A percentile compares a stretch with the other conserved stretches of the same genome.
Evolutionary conservation across 441 rosid genomes (phyloP).

Genomic region (Lagerstroemia fauriei): DNA sequence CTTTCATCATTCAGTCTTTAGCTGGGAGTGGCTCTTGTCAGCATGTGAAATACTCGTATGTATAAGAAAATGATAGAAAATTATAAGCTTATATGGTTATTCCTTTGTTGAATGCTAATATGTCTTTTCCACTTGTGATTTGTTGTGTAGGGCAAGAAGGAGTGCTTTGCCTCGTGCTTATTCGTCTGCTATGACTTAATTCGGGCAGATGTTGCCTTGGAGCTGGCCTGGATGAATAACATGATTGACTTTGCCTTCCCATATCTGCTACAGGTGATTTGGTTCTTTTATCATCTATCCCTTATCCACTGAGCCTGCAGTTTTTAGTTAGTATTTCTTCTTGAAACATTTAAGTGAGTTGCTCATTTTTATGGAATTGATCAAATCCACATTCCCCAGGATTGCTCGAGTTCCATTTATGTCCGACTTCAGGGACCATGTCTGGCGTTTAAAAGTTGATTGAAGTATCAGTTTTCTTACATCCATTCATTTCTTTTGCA

Average conservation of each 20-base stretch:
- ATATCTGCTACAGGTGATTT: conserved; percentile 75
- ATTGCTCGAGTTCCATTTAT: not conserved
- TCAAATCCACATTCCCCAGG: not conserved
- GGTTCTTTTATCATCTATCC: not conserved
- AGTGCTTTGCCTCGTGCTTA: conserved; percentile 94
- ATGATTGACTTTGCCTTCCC: conserved; percentile 97
- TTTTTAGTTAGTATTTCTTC: not conserved
- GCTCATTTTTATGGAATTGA: not conserved
- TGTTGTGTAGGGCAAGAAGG: conserved; percentile 79
- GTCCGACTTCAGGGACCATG: not conserved
- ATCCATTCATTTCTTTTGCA: conserved; percentile 31
- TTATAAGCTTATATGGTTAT: not conserved
- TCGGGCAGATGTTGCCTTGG: conserved; percentile 84
- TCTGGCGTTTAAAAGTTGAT: not conserved
- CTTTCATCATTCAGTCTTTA: not conserved
- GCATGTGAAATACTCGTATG: not conserved
- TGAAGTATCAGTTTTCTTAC: not conserved
- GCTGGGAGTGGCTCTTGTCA: not conserved
- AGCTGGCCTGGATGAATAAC: conserved; percentile 91
- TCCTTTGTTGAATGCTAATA: not conserved
- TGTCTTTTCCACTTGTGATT: not conserved
- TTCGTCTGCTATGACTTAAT: conserved; percentile 92
- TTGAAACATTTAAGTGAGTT: not conserved
- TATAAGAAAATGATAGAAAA: not conserved
- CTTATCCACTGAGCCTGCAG: not conserved